These are phyloP conservation scores for Clausena lansium DNA, from an alignment of 345 rosid genomes.

Conservation along the genomic window DNA sequence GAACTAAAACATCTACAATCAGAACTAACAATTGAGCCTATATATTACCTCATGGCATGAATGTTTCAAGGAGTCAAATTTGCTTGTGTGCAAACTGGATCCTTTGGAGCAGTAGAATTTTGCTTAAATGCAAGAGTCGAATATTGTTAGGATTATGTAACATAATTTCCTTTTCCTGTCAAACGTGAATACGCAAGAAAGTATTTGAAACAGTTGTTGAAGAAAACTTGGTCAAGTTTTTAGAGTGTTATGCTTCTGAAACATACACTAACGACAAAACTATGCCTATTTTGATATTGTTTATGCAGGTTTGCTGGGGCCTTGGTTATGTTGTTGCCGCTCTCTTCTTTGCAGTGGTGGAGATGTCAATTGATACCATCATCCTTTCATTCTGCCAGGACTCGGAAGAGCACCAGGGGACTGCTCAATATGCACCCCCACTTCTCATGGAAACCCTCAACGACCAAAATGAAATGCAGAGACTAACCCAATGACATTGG, in stretches of 20 bases:
- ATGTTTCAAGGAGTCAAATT: not conserved
- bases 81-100: not conserved
- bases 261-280: not conserved
- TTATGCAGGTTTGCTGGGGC: conserved; percentile 83
- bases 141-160: not conserved
- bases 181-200: not conserved
- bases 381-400: conserved; percentile 97
- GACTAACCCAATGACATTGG: conserved; percentile 56
- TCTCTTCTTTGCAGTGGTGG: conserved; percentile 95
- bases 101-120: not conserved
- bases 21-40: not conserved
- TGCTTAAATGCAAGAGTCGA: not conserved
- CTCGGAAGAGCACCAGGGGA: conserved; percentile 95
- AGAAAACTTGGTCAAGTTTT: not conserved
- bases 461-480: conserved; percentile 62
- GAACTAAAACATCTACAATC: not conserved
- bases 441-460: conserved; percentile 85
- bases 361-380: conserved; percentile 93
- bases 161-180: not conserved
- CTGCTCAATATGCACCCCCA: conserved; percentile 91
- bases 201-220: not conserved
- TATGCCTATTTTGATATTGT: not conserved
- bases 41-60: not conserved
- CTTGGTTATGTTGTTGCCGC: conserved; percentile 87
- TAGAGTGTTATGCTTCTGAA: not conserved